Base-by-base conservation (phyloP, 164 flowering plant genomes). In the Warburgia ugandensis region DNA sequence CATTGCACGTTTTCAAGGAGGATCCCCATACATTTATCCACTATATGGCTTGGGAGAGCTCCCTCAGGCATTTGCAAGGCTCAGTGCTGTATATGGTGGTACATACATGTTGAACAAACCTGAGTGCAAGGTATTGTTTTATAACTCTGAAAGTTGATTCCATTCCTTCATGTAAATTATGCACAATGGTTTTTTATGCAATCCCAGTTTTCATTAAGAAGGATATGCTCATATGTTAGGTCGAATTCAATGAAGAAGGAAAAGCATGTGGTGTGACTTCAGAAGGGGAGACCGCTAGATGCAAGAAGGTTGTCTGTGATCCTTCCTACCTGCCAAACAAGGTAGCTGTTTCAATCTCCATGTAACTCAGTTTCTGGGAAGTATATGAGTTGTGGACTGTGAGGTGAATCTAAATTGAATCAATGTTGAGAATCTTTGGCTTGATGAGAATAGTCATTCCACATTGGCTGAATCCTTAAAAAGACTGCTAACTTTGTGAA, bases 81-180 rank as follows among this genome's bases (percentile, higher is more conserved):
- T 91, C 32, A 91, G 97, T 75, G 97, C 97, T 56, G 97, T 90
- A 54, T 84, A 90, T 77, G 95, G 95, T 65, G 97, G 97, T 17
- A 90, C 97, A 23, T 90, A 90, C 68, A 90, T 90, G 97, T 66
- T 90, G 60, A 86, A 80, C 45, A 90, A 90, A 58, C 95, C 91
- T 43, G 91, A 79, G 52, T 90, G 97, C 94, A 82, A 84, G 95
- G 97, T 86, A 73, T 28, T 13, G n/a, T n/a, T n/a, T n/a, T n/a
- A n/a, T n/a, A n/a, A n/a, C n/a, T n/a, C n/a, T n/a, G n/a, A n/a
- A n/a, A n/a, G n/a, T n/a, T n/a, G n/a, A n/a, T n/a, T n/a, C n/a
- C n/a, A n/a, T n/a, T n/a, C n/a, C n/a, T n/a, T n/a, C n/a, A n/a
- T n/a, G n/a, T n/a, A n/a, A n/a, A n/a, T n/a, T n/a, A n/a, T n/a